Percentiles rank a stretch among this genome's conserved stretches.
phyloP scores from a whole-genome alignment of 2,329 filamentous ascomycete genomes.

The Neophaeococcomyces aloes region DNA sequence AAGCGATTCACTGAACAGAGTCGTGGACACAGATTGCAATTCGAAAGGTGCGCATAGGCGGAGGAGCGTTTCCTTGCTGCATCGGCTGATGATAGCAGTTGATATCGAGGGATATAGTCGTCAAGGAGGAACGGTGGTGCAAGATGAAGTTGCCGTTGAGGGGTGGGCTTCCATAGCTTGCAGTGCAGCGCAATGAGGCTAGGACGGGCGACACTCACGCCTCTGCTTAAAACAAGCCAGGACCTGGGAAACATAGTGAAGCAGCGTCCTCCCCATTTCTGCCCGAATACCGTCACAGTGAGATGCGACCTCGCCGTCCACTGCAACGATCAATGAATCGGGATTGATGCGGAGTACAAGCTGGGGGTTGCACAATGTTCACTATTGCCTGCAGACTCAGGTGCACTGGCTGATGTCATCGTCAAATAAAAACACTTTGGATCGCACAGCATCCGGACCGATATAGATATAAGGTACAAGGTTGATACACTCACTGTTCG shows the following conservation, averaged over 20 bases:
- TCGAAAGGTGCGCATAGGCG: constrained; percentile 63
- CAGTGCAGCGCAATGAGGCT: too few relatives aligned
- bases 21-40: constrained; percentile 73
- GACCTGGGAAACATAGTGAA: too few relatives aligned
- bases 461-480: background rate
- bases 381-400: background rate
- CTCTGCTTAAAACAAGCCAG: too few relatives aligned
- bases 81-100: constrained; percentile 56
- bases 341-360: too few relatives aligned
- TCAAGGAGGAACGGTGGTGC: constrained; percentile 47
- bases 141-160: background rate
- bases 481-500: too few relatives aligned
- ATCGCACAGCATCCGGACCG: background rate
- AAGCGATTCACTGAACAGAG: constrained; percentile 72
- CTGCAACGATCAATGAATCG: too few relatives aligned
- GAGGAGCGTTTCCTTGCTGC: constrained; percentile 61
- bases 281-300: too few relatives aligned
- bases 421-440: background rate
- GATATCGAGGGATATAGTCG: constrained; percentile 64
- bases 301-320: too few relatives aligned
- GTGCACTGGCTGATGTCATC: background rate
- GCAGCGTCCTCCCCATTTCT: too few relatives aligned
- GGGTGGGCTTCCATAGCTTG: background rate
- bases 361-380: too few relatives aligned
- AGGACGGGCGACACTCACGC: too few relatives aligned